These are phyloP conservation scores for Microascus cirrosus DNA, from an alignment of 2,329 filamentous ascomycete genomes.

Conservation along the genomic window DNA sequence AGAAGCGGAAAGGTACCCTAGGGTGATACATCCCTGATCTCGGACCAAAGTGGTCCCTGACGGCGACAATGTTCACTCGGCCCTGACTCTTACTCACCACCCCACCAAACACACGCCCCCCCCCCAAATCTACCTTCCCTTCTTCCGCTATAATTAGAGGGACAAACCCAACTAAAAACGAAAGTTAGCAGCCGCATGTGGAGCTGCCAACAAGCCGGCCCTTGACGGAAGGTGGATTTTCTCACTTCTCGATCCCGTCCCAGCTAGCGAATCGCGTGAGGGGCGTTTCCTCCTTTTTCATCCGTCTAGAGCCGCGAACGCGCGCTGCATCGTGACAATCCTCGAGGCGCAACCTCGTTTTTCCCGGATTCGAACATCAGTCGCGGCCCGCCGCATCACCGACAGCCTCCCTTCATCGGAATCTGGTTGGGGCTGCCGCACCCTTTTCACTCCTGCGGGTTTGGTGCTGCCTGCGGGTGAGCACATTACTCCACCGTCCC, in stretches of 20 bases:
- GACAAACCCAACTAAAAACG: neutral
- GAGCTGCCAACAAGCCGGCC: neutral
- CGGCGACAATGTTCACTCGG: neutral
- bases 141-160: neutral
- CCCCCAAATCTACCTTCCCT: neutral
- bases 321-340: neutral
- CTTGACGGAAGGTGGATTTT: neutral
- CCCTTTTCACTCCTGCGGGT: neutral
- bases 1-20: neutral
- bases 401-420: neutral
- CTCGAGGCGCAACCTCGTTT: neutral
- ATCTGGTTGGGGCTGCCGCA: neutral
- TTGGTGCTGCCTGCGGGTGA: neutral
- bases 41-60: neutral
- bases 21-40: neutral
- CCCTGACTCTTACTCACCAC: neutral
- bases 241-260: neutral
- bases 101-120: neutral
- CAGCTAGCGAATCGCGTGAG: neutral
- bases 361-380: neutral
- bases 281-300: neutral
- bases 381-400: neutral
- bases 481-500: slow-evolving; percentile 1
- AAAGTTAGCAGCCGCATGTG: neutral
- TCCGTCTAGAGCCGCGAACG: neutral